These are phyloP conservation scores for Lactifluus pinguis DNA, from an alignment of 768 basidiomycete species.

Conservation along the genomic window DNA sequence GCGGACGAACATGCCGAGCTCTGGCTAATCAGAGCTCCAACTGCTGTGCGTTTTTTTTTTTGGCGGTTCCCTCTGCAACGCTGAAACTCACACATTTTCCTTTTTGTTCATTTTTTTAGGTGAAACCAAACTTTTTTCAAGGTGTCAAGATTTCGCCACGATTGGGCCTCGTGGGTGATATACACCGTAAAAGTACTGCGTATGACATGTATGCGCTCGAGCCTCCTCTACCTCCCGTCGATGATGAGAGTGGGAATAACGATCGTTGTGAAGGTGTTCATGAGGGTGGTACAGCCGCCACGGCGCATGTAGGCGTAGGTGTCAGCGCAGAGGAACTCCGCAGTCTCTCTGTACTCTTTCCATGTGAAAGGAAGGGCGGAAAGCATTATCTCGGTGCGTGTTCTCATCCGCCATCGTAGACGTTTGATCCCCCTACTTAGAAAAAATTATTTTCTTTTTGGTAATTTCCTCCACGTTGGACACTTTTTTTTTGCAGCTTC, in stretches of 20 bases:
- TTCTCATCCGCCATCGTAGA: too few relatives aligned
- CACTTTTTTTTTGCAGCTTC: background rate
- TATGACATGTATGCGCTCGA: conserved; percentile 15
- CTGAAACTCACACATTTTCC: background rate
- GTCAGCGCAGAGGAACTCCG: conserved; percentile 16
- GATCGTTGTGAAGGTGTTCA: background rate
- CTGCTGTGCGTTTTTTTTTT: background rate
- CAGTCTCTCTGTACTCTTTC: conserved; percentile 14
- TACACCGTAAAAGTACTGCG: conserved; percentile 4
- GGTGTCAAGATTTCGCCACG: background rate
- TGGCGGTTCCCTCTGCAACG: too few relatives aligned
- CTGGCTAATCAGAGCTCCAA: conserved; percentile 18
- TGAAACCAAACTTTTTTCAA: conserved; percentile 5
- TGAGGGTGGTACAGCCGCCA: background rate
- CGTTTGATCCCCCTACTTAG: background rate
- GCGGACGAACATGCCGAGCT: conserved; percentile 17
- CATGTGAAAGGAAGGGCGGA: conserved; percentile 14
- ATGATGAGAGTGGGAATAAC: background rate
- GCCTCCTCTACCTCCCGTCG: background rate
- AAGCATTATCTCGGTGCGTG: conserved; percentile 15
- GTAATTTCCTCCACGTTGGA: background rate
- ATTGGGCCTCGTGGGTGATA: conserved; percentile 8
- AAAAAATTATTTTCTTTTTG: too few relatives aligned
- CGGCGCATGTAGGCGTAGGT: background rate
- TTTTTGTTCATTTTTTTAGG: background rate